Percentiles rank a stretch among this genome's conserved stretches.
These are phyloP conservation scores for Lojkania enalia DNA, from an alignment of 2,329 filamentous ascomycete species.

Conservation along the genomic window DNA sequence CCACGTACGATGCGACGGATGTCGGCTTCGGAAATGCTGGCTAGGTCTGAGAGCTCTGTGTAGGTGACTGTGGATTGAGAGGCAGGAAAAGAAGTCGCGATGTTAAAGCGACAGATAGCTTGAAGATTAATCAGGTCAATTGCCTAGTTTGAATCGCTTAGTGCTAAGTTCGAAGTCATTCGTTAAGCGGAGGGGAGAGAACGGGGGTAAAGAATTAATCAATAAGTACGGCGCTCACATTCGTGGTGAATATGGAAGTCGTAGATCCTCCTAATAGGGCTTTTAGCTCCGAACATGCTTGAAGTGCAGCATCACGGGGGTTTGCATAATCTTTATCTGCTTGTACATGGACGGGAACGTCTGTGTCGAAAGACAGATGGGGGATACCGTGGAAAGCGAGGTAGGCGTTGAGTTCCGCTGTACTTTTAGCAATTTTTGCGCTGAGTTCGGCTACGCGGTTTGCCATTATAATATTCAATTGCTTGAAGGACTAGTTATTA, in stretches of 20 bases:
- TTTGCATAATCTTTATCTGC: constrained; percentile 13
- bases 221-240: neutral
- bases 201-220: neutral
- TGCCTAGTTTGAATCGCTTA: neutral
- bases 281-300: constrained; percentile 14
- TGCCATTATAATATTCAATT: too few species aligned
- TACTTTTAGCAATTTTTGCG: constrained; percentile 11
- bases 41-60: constrained; percentile 14
- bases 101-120: neutral
- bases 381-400: constrained; percentile 12
- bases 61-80: constrained; percentile 4
- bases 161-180: too few species aligned
- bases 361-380: constrained; percentile 15
- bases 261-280: constrained; percentile 1
- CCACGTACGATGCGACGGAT: constrained; percentile 13
- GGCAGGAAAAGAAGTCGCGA: neutral
- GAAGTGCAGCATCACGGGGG: constrained; percentile 13
- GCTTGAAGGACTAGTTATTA: too few species aligned
- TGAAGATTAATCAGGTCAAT: neutral
- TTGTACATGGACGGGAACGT: constrained; percentile 11
- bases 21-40: constrained; percentile 10
- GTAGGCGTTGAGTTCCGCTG: constrained; percentile 15
- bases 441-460: constrained; percentile 12
- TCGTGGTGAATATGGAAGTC: neutral
- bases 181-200: too few species aligned